Percentiles rank a stretch among this genome's conserved stretches.
These are phyloP conservation scores for Curvularia verruculosa DNA, from an alignment of 2,329 filamentous ascomycete genomes.

Conservation along the genomic window DNA sequence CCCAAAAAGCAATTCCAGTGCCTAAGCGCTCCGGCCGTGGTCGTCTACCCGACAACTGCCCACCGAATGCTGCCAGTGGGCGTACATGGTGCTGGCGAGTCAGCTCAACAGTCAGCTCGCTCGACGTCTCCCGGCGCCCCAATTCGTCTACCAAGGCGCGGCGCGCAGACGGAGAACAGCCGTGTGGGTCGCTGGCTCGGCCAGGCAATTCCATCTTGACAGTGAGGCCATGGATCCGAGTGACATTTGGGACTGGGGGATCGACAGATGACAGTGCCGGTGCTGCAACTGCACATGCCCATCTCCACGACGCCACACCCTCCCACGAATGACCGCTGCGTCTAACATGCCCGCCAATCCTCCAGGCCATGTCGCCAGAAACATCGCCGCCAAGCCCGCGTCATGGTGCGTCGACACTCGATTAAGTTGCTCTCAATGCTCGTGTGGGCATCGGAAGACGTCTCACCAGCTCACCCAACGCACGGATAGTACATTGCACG, in stretches of 20 bases:
- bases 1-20: conserved; percentile 8
- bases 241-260: conserved; percentile 13
- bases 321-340: neutral
- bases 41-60: conserved; percentile 14
- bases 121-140: conserved; percentile 14
- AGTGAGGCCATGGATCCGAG: neutral
- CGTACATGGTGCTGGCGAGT: conserved; percentile 5
- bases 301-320: conserved; percentile 12
- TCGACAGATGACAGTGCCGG: conserved; percentile 10
- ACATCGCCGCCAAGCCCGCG: neutral
- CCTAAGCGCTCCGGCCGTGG: conserved; percentile 9
- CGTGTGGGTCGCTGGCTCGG: conserved; percentile 17
- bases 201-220: conserved; percentile 11
- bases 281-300: neutral
- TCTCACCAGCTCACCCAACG: conserved; percentile 12
- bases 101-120: conserved; percentile 22
- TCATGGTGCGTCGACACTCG: neutral
- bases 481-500: conserved; percentile 9
- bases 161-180: conserved; percentile 19
- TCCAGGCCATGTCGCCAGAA: neutral
- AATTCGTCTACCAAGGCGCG: conserved; percentile 16
- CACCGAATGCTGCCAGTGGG: conserved; percentile 4
- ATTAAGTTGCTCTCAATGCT: neutral
- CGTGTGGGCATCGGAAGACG: conserved; percentile 14
- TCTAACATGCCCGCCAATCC: neutral